Conservation (phyloP, 805 yeast species). For the Metschnikowia drakensbergensis region DNA sequence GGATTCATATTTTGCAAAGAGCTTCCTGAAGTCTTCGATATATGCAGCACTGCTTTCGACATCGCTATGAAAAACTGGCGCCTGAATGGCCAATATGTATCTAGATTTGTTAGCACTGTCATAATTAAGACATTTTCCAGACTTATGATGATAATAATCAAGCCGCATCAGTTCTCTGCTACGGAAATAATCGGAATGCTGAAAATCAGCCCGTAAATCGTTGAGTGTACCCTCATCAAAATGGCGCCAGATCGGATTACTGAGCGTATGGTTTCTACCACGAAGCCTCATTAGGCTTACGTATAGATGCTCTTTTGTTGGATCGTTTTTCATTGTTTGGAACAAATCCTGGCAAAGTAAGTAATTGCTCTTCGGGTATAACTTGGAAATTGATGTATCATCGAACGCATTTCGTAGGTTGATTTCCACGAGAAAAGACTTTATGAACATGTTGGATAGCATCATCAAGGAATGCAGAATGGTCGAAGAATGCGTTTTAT, state of each 20-base stretch:
- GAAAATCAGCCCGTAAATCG: slow-evolving; percentile 12
- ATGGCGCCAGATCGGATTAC: not conserved
- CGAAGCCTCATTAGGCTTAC: not conserved
- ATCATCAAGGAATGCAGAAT: slow-evolving; percentile 23
- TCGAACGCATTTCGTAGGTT: slow-evolving; percentile 22
- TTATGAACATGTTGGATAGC: slow-evolving; percentile 23
- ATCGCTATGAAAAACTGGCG: slow-evolving; percentile 16
- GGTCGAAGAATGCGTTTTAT: slow-evolving; percentile 14
- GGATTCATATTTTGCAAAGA: slow-evolving; percentile 17
- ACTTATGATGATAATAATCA: slow-evolving; percentile 25
- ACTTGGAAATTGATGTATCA: slow-evolving; percentile 4
- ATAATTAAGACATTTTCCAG: slow-evolving; percentile 33
- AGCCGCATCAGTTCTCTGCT: slow-evolving; percentile 23
- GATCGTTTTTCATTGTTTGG: slow-evolving; percentile 16
- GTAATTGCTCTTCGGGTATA: not conserved
- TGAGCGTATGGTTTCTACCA: not conserved
- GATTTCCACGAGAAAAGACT: slow-evolving; percentile 27
- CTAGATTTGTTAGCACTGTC: slow-evolving; percentile 27
- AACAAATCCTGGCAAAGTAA: slow-evolving; percentile 20
- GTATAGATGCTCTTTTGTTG: slow-evolving; percentile 8
- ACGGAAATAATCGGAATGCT: slow-evolving; percentile 20
- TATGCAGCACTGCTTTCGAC: slow-evolving; percentile 21
- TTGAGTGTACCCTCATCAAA: not conserved
- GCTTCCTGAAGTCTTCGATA: slow-evolving; percentile 15
- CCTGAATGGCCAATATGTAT: slow-evolving; percentile 16